Evolutionary conservation across 495 filamentous ascomycete genomes (phyloP).

Genomic region (Hyphodiscus hymeniophilus): DNA sequence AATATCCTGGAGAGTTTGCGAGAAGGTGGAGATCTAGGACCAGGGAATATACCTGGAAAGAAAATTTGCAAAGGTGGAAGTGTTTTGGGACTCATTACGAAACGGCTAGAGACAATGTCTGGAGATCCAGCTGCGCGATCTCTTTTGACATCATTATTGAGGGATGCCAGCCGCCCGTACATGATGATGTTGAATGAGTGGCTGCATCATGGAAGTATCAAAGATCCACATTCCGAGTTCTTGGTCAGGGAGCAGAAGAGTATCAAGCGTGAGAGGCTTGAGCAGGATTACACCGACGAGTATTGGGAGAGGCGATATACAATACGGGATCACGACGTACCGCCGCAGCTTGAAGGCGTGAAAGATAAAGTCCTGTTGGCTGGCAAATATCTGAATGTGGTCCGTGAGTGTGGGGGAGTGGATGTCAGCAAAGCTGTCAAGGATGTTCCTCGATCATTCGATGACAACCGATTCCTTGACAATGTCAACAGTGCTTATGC

Average conservation of each 20-base stretch:
- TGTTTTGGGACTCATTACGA: constrained; percentile 76
- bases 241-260: constrained; percentile 93
- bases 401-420: constrained; percentile 92
- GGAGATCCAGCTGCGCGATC: constrained; percentile 83
- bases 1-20: constrained; percentile 76
- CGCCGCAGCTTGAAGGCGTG: constrained; percentile 84
- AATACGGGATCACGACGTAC: constrained; percentile 81
- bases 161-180: constrained; percentile 87
- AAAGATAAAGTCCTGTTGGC: constrained; percentile 91
- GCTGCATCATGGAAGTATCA: constrained; percentile 92
- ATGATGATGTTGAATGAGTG: constrained; percentile 99
- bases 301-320: constrained; percentile 99
- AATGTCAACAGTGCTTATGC: constrained; percentile 95
- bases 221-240: constrained; percentile 90
- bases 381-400: constrained; percentile 96
- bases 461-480: constrained; percentile 82
- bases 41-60: constrained; percentile 72
- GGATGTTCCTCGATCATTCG: constrained; percentile 85
- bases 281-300: constrained; percentile 96
- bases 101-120: constrained; percentile 76
- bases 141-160: constrained; percentile 68
- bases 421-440: constrained; percentile 83
- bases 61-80: constrained; percentile 93
- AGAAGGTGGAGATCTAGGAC: constrained; percentile 69
- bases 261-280: constrained; percentile 81